These are phyloP conservation scores for Debaryomyces fabryi DNA, from an alignment of 1,139 yeast species.

Conservation along the genomic window DNA sequence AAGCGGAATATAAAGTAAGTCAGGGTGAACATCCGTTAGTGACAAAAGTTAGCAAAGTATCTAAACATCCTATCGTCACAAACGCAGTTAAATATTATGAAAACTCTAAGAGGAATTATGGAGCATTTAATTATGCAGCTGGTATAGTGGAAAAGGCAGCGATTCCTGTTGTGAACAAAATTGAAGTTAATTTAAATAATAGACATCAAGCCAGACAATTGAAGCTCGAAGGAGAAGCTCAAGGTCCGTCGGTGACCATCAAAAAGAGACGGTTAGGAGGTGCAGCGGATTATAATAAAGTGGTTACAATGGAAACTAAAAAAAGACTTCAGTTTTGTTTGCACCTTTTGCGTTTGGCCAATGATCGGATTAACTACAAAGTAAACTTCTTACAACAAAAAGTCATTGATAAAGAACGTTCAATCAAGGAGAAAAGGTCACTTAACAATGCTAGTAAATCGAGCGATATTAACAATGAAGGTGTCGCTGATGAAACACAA, in stretches of 20 bases:
- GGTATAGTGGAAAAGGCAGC: slow-evolving; percentile 68
- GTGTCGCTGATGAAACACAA: slow-evolving; percentile 13
- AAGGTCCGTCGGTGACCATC: slow-evolving; percentile 5
- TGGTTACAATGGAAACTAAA: slow-evolving; percentile 64
- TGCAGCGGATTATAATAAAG: slow-evolving; percentile 13
- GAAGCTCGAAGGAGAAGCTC: slow-evolving; percentile 12
- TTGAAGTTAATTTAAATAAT: slow-evolving; percentile 48
- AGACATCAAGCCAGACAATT: slow-evolving; percentile 36
- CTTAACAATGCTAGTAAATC: slow-evolving; percentile 9
- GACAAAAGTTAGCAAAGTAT: slow-evolving; percentile 46
- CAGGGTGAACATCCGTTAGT: slow-evolving; percentile 42
- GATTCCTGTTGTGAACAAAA: slow-evolving; percentile 54
- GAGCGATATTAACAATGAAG: slow-evolving; percentile 10
- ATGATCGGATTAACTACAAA: slow-evolving; percentile 66
- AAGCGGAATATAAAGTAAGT: neutral
- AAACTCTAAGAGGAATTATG: slow-evolving; percentile 52
- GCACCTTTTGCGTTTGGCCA: slow-evolving; percentile 74
- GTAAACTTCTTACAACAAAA: slow-evolving; percentile 60
- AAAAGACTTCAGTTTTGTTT: slow-evolving; percentile 72
- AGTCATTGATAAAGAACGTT: slow-evolving; percentile 28
- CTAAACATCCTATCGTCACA: slow-evolving; percentile 53
- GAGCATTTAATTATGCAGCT: slow-evolving; percentile 68
- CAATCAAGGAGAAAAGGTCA: slow-evolving; percentile 10
- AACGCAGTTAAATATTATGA: slow-evolving; percentile 65
- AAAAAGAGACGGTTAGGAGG: slow-evolving; percentile 25